phyloP scores from a whole-genome alignment of 768 basidiomycete genomes.

The Russula sp. region DNA sequence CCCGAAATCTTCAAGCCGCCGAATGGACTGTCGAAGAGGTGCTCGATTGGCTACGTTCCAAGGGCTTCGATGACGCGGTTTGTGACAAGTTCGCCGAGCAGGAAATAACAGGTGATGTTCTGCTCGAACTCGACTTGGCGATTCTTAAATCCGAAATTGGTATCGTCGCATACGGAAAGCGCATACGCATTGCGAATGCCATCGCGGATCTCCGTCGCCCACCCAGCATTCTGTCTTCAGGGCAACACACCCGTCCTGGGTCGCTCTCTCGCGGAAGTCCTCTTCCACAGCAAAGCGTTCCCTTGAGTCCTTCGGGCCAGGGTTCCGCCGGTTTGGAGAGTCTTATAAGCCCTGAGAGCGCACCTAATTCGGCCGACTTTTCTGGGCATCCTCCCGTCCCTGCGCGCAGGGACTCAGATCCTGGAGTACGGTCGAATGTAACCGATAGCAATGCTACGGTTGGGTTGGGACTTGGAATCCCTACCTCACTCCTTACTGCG shows the following conservation, averaged over 20 bases:
- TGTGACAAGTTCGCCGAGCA: constrained; percentile 91
- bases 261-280: constrained; percentile 36
- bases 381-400: constrained; percentile 1
- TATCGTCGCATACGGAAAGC: constrained; percentile 91
- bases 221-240: constrained; percentile 51
- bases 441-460: constrained; percentile 28
- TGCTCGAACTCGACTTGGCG: constrained; percentile 89
- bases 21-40: constrained; percentile 92
- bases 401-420: constrained; percentile 21
- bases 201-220: constrained; percentile 83
- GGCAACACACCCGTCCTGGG: constrained; percentile 39
- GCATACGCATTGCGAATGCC: constrained; percentile 88
- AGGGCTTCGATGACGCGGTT: constrained; percentile 81
- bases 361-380: constrained; percentile 32
- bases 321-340: constrained; percentile 33
- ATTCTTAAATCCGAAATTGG: constrained; percentile 93
- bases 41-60: constrained; percentile 77
- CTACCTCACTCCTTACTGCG: constrained; percentile 19
- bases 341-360: constrained; percentile 39
- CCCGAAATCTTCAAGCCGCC: constrained; percentile 45
- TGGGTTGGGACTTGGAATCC: constrained; percentile 38
- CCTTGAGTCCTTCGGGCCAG: constrained; percentile 23
- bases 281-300: constrained; percentile 23
- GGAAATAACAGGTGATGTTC: constrained; percentile 97
- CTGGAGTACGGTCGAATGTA: constrained; percentile 20